Evolutionary conservation across 2,329 filamentous ascomycete species (phyloP).

Genomic region (Emmonsiellopsis sp.): DNA sequence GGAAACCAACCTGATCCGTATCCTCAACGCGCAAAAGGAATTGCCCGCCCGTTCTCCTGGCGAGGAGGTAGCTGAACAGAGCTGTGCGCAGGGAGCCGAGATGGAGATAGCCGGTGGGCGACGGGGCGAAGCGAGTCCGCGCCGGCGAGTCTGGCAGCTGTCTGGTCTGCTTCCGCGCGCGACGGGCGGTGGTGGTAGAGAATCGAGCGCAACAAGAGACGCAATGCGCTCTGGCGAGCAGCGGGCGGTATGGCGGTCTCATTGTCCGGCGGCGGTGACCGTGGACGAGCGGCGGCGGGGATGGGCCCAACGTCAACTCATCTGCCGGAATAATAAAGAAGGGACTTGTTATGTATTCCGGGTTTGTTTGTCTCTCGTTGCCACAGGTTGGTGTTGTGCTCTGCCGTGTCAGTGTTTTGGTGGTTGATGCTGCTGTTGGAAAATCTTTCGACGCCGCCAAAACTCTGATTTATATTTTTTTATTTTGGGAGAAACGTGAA

Average conservation of each 20-base stretch:
- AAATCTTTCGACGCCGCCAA: conserved; percentile 1
- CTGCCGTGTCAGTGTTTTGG: too few relatives aligned
- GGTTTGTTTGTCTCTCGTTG: too few relatives aligned
- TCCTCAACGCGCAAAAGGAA: conserved; percentile 91
- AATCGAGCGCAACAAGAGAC: conserved; percentile 25
- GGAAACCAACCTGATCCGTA: conserved; percentile 66
- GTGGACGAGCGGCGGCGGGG: not conserved
- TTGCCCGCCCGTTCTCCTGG: conserved; percentile 75
- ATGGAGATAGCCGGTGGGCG: conserved; percentile 88
- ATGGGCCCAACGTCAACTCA: not conserved
- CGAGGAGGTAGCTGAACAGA: conserved; percentile 90
- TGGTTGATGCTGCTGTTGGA: not conserved
- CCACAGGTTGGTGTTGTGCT: too few relatives aligned
- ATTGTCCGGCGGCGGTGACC: conserved; percentile 13
- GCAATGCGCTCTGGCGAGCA: conserved; percentile 25
- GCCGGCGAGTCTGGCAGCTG: conserved; percentile 47
- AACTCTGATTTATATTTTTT: not conserved
- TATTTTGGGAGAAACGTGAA: not conserved
- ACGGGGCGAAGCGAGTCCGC: conserved; percentile 85
- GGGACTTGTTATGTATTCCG: not conserved
- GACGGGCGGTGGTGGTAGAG: conserved; percentile 18
- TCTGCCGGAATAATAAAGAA: not conserved
- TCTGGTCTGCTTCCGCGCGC: conserved; percentile 23
- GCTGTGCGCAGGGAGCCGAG: conserved; percentile 86
- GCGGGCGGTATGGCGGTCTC: conserved; percentile 18